Conservation (phyloP, 768 basidiomycete genomes). For the Russula olivacea region DNA sequence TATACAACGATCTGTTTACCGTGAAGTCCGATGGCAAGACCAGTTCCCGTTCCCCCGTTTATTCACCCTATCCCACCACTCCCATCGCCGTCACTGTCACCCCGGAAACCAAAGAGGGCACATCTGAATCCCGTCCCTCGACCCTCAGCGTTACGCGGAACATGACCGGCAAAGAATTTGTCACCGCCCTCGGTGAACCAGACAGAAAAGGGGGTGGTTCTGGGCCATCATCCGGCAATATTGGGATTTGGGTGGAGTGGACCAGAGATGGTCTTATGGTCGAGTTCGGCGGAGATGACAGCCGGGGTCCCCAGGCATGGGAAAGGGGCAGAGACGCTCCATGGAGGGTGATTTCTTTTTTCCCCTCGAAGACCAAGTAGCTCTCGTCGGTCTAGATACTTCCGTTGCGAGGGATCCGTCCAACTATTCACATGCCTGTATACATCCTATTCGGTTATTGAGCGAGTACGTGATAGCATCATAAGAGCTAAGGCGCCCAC, state of each 20-base stretch:
- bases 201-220: slow-evolving; percentile 86
- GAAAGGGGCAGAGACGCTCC: slow-evolving; percentile 75
- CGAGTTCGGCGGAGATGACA: slow-evolving; percentile 75
- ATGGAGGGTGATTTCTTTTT: slow-evolving; percentile 72
- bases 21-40: slow-evolving; percentile 28
- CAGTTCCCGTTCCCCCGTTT: slow-evolving; percentile 41
- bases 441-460: not conserved
- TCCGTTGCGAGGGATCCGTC: not conserved
- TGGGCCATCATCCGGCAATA: slow-evolving; percentile 76
- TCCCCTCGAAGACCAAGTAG: slow-evolving; percentile 32
- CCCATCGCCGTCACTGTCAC: slow-evolving; percentile 47
- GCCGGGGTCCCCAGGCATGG: slow-evolving; percentile 80
- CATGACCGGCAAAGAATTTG: slow-evolving; percentile 74
- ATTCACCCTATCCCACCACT: slow-evolving; percentile 50
- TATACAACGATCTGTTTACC: slow-evolving; percentile 60
- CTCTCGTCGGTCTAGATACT: too few species aligned
- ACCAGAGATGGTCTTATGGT: slow-evolving; percentile 73
- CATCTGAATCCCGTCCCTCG: slow-evolving; percentile 36
- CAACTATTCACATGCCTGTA: not conserved
- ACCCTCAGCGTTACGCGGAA: slow-evolving; percentile 40
- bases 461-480: not conserved
- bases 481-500: not conserved
- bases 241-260: slow-evolving; percentile 96
- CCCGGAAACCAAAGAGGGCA: slow-evolving; percentile 24
- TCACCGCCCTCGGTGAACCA: slow-evolving; percentile 74